Evolutionary conservation across 257 asterid species (phyloP), one percentile per base, ranked within the genome.

Genomic region (Mitragyna speciosa): DNA sequence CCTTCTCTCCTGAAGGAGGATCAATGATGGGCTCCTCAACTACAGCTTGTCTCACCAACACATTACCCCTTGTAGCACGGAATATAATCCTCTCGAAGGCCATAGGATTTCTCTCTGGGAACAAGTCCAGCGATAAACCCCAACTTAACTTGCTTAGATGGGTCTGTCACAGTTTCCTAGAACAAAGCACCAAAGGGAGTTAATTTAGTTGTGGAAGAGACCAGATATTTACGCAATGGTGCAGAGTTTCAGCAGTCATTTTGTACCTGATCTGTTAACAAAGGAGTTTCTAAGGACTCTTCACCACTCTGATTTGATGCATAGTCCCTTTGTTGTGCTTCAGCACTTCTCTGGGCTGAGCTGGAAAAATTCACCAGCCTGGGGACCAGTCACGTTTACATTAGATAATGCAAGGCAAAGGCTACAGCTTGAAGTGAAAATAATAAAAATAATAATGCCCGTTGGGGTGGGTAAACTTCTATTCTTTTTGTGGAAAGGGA

Each of bases 41-140:
- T 15, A 84, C 83, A 86, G 90, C 89, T 82, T 96, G 98, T 89
- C 88, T 94, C 81, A 96, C 86, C 78, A 87, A 90, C 87, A 94
- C 96, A 76, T 96, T 96, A 82, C 99, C 99, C 96, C 99, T 90
- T 83, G 99, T 94, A 77, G 97, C 97, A 75, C 98, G 95, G 89
- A 96, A 96, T 85, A 96, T 85, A 82, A 96, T 96, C 90, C 99
- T 92, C 90, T 96, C 99, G 48, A 96, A 96, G 66, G 97, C 95
- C 94, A 96, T 87, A n/a, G 67, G 95, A 90, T 85, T 94, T 96
- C 28, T 78, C 97, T 87, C 97, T 88, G 36, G 98, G 92, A 84
- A 96, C 96, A 86, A 96, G 98, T 85, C 99, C 99, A 72, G 97
- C 84, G 45, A 90, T 75, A 83, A 80, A 91, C 81, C 99, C 99